Evolutionary conservation across 2,329 filamentous ascomycete genomes (phyloP).

Genomic region (Eutypella sp.): DNA sequence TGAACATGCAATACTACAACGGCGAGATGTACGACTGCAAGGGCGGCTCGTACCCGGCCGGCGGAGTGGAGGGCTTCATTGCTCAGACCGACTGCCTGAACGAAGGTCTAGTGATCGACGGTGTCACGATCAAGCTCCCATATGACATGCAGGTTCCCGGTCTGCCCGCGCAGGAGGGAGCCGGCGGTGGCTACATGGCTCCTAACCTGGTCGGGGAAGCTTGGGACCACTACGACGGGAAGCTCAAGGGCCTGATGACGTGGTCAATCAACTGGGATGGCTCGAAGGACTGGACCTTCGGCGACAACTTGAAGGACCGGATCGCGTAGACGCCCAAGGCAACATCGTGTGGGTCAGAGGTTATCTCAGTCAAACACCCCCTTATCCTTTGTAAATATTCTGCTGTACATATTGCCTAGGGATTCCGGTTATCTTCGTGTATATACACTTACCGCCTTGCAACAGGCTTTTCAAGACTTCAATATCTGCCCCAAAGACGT

Average conservation of each 20-base stretch:
- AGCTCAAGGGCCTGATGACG: constrained; percentile 31
- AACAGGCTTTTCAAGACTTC: too few relatives aligned
- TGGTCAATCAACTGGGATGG: constrained; percentile 35
- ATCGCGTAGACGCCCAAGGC: constrained; percentile 5
- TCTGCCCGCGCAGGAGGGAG: constrained; percentile 29
- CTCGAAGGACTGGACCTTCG: constrained; percentile 29
- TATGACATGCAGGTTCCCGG: constrained; percentile 31
- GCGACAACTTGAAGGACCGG: constrained; percentile 24
- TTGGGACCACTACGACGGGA: constrained; percentile 26
- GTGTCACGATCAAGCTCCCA: constrained; percentile 27
- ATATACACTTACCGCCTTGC: too few relatives aligned
- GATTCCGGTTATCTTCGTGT: too few relatives aligned
- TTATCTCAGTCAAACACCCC: too few relatives aligned
- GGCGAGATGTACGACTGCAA: constrained; percentile 32
- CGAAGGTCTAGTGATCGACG: constrained; percentile 25
- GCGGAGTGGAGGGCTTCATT: constrained; percentile 27
- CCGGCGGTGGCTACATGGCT: constrained; percentile 29
- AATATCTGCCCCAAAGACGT: too few relatives aligned
- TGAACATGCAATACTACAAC: constrained; percentile 35
- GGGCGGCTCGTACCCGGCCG: constrained; percentile 27
- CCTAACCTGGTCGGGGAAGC: constrained; percentile 24
- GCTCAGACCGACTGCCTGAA: constrained; percentile 32
- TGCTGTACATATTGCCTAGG: too few relatives aligned
- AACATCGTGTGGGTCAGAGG: too few relatives aligned
- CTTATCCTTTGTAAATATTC: too few relatives aligned